A percentile compares a stretch with the other conserved stretches of the same genome.
Evolutionary conservation across 345 rosid genomes (phyloP).

Genomic region (Eucalyptus cloeziana): DNA sequence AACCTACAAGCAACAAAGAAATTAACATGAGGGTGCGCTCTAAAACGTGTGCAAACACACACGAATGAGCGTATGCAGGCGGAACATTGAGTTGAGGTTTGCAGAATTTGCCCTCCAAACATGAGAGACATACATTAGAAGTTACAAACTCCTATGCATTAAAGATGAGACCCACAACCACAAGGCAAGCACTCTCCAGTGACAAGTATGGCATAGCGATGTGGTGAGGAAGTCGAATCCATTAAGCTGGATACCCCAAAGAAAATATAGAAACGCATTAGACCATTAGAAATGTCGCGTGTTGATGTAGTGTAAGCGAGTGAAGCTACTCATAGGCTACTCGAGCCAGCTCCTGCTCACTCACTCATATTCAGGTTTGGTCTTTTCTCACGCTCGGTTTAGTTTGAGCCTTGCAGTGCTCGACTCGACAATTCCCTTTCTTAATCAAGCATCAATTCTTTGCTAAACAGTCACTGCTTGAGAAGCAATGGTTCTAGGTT

Average conservation of each 20-base stretch:
- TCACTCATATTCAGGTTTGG: neutral
- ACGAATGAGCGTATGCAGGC: neutral
- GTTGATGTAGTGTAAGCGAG: neutral
- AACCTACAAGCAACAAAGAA: slow-evolving; percentile 28
- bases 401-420: neutral
- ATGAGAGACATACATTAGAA: neutral
- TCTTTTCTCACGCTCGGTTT: neutral
- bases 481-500: neutral
- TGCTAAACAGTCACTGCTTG: neutral
- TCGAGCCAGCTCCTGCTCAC: neutral
- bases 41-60: neutral
- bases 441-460: neutral
- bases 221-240: neutral
- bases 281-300: neutral
- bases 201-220: neutral
- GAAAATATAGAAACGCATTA: neutral
- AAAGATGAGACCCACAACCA: neutral
- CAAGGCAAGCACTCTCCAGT: neutral
- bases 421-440: neutral
- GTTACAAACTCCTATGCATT: neutral
- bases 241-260: neutral
- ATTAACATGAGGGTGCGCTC: neutral
- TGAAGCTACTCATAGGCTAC: neutral
- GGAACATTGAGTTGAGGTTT: neutral
- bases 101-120: neutral